Evolutionary conservation across 2,329 filamentous ascomycete species (phyloP).

Genomic region (Plectosphaerella sp.): DNA sequence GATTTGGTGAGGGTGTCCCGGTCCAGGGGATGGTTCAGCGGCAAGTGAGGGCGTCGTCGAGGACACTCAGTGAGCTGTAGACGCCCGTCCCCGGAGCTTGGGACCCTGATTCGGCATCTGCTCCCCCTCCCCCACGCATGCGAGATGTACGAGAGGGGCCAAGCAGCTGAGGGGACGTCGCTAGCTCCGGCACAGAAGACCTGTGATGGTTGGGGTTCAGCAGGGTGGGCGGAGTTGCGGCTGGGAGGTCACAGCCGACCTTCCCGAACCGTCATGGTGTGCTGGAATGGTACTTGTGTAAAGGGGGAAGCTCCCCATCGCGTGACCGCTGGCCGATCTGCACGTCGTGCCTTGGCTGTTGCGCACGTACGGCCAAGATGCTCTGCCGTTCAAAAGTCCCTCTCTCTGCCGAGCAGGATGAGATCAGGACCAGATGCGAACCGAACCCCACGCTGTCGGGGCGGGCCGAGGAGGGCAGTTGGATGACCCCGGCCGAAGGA

Average conservation of each 20-base stretch:
- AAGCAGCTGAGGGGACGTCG: not conserved
- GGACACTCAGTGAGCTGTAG: not conserved
- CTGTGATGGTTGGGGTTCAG: not conserved
- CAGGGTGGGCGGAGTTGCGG: too few relatives aligned
- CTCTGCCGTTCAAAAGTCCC: not conserved
- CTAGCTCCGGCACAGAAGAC: conserved; percentile 1
- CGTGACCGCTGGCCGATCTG: not conserved
- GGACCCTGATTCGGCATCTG: conserved; percentile 5
- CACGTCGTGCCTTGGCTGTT: not conserved
- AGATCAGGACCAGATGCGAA: not conserved
- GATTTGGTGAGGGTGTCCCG: not conserved
- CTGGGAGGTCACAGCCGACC: not conserved
- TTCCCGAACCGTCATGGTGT: conserved; percentile 2
- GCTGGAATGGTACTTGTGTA: not conserved
- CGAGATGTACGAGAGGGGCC: not conserved
- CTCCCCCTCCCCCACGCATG: not conserved
- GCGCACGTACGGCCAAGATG: not conserved
- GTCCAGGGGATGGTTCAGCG: not conserved
- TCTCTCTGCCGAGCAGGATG: not conserved
- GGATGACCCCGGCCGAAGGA: not conserved
- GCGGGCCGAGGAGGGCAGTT: conserved; percentile 3
- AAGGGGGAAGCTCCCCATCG: not conserved
- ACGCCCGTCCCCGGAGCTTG: not conserved
- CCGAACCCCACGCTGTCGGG: conserved; percentile 1
- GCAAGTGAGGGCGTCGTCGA: not conserved